Percentiles rank a stretch among this genome's conserved stretches.
Conservation (phyloP, 164 flowering plant genomes). For the Berberis vulgaris region DNA sequence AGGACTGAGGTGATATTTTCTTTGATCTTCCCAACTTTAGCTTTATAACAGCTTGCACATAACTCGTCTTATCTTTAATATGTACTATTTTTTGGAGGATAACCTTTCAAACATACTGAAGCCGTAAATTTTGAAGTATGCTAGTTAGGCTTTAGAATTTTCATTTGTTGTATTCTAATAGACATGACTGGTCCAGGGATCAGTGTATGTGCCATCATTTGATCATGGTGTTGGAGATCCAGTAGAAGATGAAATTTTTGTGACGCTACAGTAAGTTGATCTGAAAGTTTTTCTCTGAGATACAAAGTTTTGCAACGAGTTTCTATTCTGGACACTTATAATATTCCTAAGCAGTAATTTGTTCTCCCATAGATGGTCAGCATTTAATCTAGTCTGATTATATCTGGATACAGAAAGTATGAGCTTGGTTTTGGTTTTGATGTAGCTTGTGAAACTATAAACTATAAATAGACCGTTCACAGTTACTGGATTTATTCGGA, state of each 20-base stretch:
- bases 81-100: not conserved
- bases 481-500: too few species aligned
- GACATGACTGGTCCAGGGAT: slow-evolving; percentile 42
- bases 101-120: not conserved
- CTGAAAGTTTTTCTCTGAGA: not conserved
- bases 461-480: too few species aligned
- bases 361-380: too few species aligned
- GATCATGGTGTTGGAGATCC: slow-evolving; percentile 97
- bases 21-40: not conserved
- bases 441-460: too few species aligned
- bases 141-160: not conserved
- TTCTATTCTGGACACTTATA: too few species aligned
- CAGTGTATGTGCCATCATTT: slow-evolving; percentile 83
- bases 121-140: not conserved
- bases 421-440: too few species aligned
- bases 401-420: too few species aligned
- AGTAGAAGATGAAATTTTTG: slow-evolving; percentile 79
- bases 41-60: not conserved
- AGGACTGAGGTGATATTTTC: slow-evolving; percentile 39
- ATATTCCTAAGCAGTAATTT: too few species aligned
- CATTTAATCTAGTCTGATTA: too few species aligned
- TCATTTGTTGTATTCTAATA: not conserved
- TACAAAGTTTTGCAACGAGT: too few species aligned
- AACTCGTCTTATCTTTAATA: too few species aligned
- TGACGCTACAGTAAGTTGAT: slow-evolving; percentile 63